Evolutionary conservation across 208 protist genomes (phyloP).

Genomic region (Wallacemonas sp.): DNA sequence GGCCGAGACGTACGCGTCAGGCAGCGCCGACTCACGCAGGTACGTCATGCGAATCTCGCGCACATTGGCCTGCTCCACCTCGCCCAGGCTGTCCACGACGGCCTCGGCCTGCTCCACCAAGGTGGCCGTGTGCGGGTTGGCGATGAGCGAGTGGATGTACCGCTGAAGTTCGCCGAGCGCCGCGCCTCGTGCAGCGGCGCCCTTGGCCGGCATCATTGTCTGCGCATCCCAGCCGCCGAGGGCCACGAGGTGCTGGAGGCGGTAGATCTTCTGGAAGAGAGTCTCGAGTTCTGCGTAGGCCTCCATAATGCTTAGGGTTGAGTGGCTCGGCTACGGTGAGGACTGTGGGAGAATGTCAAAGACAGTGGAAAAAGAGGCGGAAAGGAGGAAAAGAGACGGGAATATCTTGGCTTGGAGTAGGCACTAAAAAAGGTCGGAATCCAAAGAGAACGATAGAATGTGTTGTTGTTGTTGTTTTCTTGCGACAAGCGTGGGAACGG

Average conservation of each 20-base stretch:
- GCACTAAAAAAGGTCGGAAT: too few species aligned
- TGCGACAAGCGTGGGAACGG: too few species aligned
- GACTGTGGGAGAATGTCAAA: neutral
- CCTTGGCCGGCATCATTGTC: constrained; percentile 49
- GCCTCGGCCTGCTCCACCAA: constrained; percentile 31
- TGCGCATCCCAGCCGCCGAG: constrained; percentile 48
- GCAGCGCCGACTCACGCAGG: constrained; percentile 24
- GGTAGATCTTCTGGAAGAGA: constrained; percentile 44
- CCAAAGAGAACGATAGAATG: too few species aligned
- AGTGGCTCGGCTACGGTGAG: too few species aligned
- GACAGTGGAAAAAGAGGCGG: neutral
- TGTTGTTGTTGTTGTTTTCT: too few species aligned
- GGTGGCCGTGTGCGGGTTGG: constrained; percentile 10
- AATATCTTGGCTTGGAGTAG: too few species aligned
- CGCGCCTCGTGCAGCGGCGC: constrained; percentile 25
- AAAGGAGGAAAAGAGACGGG: neutral
- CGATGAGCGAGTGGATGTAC: constrained; percentile 32
- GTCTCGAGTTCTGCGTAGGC: constrained; percentile 45
- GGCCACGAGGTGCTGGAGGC: constrained; percentile 27
- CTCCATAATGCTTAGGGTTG: constrained; percentile 26
- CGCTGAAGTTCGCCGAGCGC: constrained; percentile 33
- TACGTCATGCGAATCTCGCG: constrained; percentile 35
- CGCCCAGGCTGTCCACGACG: constrained; percentile 18
- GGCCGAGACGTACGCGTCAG: constrained; percentile 30
- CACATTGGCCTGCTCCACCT: constrained; percentile 43